Conservation (phyloP, 306 rosid species). For the Cucurbita pepo region DNA sequence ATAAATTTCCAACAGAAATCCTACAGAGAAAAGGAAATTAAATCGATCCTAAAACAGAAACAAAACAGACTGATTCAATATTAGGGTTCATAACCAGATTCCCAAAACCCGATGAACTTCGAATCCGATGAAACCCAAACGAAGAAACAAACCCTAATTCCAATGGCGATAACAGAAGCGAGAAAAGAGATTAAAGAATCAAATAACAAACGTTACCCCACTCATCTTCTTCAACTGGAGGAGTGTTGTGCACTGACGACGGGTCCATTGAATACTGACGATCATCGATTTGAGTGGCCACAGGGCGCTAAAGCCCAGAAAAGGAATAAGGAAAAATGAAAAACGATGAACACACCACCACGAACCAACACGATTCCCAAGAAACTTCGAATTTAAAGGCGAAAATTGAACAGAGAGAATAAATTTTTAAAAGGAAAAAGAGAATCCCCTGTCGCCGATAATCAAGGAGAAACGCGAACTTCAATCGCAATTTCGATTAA, state of each 20-base stretch:
- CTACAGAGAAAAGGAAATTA: background rate
- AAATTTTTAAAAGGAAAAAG: background rate
- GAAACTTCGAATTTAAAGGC: background rate
- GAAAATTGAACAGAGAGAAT: background rate
- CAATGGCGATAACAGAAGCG: background rate
- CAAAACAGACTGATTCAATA: background rate
- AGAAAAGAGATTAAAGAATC: background rate
- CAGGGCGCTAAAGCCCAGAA: conserved; percentile 68
- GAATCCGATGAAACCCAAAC: background rate
- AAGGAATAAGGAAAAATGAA: background rate
- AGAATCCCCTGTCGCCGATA: background rate
- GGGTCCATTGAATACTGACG: conserved; percentile 66
- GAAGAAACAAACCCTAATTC: background rate
- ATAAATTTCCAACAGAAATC: background rate
- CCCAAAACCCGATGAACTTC: background rate
- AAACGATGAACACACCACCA: conserved; percentile 10
- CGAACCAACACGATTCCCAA: background rate
- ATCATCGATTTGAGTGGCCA: conserved; percentile 59
- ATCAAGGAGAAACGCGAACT: background rate
- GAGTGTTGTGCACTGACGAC: conserved; percentile 34
- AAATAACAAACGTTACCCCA: conserved; percentile 46
- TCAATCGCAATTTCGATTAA: background rate
- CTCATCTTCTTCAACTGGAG: conserved; percentile 57
- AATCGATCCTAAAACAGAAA: background rate
- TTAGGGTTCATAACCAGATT: background rate